Conservation (phyloP, 768 basidiomycete genomes). For the Lactarius sp. region DNA sequence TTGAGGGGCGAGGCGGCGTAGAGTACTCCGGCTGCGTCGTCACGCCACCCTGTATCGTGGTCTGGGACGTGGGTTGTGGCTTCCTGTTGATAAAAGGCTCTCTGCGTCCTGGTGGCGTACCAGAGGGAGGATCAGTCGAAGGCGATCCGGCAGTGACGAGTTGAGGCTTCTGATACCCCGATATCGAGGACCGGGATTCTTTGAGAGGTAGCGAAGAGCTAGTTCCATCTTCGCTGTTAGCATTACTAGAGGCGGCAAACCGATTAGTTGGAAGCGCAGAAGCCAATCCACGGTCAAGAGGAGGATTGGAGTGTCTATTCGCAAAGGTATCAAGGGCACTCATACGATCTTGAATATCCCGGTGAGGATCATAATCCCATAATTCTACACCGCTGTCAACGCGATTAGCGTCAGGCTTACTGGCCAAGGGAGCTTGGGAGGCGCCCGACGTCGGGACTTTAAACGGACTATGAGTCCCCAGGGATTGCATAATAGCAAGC, state of each 20-base stretch:
- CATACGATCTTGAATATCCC: neutral
- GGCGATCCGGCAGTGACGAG: neutral
- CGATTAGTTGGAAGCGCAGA: neutral
- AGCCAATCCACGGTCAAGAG: neutral
- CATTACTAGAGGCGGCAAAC: neutral
- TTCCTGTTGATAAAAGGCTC: conserved; percentile 20
- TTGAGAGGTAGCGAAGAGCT: neutral
- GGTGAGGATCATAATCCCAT: conserved; percentile 13
- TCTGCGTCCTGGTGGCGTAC: neutral
- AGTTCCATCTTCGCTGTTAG: neutral
- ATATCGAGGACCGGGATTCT: neutral
- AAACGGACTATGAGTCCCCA: neutral
- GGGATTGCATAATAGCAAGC: neutral
- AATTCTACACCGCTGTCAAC: conserved; percentile 19
- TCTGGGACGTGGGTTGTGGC: conserved; percentile 10
- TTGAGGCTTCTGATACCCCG: neutral
- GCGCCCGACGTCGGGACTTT: neutral
- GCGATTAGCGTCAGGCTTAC: conserved; percentile 4
- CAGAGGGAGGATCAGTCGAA: neutral
- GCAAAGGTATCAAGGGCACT: neutral
- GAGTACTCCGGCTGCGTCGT: neutral
- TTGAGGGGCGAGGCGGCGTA: conserved; percentile 16
- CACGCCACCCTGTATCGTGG: neutral
- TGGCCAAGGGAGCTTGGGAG: neutral
- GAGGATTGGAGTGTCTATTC: neutral